Percentiles rank a stretch among this genome's conserved stretches.
phyloP scores from a whole-genome alignment of 192 early-diverging fungal species.

The Oehlia diaphana region DNA sequence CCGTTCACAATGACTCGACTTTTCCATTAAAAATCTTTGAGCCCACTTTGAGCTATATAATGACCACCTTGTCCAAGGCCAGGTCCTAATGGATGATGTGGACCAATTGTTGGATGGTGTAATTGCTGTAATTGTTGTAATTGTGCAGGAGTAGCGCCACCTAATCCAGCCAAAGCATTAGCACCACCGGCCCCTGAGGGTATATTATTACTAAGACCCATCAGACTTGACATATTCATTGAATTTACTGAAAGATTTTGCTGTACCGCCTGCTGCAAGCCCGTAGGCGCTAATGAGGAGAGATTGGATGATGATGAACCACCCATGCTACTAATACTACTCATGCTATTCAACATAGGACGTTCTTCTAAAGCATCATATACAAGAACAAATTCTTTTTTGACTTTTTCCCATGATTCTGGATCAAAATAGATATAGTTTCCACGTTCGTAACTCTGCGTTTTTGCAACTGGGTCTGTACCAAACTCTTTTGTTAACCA shows the following conservation, averaged over 20 bases:
- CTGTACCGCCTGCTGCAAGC: conserved; percentile 1
- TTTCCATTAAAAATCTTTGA: conserved; percentile 16
- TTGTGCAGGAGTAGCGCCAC: conserved; percentile 11
- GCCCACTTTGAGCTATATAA: conserved; percentile 9
- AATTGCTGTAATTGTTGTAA: conserved; percentile 10
- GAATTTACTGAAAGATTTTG: not conserved
- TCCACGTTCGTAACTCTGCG: conserved; percentile 76
- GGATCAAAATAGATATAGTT: conserved; percentile 94
- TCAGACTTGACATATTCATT: conserved; percentile 24
- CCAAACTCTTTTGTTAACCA: conserved; percentile 89
- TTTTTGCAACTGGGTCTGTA: conserved; percentile 55
- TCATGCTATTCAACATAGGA: conserved; percentile 1
- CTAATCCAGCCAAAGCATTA: conserved; percentile 10
- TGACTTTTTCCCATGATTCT: conserved; percentile 82
- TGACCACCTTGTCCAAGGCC: conserved; percentile 8
- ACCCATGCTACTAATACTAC: conserved; percentile 1
- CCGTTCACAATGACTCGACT: not conserved
- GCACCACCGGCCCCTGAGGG: not conserved
- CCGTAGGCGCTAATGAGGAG: conserved; percentile 4
- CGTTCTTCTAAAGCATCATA: conserved; percentile 89
- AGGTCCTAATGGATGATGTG: conserved; percentile 17
- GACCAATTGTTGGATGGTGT: conserved; percentile 5
- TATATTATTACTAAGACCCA: conserved; percentile 5
- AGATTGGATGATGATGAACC: not conserved
- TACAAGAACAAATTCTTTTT: conserved; percentile 83